Conservation (phyloP, 2,329 filamentous ascomycete genomes). For the Aureobasidium sp. region DNA sequence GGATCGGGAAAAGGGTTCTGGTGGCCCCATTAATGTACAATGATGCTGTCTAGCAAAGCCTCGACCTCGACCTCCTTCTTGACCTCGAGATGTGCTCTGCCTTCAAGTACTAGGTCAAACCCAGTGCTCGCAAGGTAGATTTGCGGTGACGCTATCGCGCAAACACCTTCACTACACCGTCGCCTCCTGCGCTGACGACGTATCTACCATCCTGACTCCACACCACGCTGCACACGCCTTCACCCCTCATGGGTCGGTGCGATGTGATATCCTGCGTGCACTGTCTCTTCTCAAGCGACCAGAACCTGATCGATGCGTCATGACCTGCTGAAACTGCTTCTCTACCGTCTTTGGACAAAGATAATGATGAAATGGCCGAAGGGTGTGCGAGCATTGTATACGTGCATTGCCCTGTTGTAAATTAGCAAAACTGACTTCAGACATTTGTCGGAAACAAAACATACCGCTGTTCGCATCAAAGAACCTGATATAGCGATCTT, state of each 20-base stretch:
- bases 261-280: constrained; percentile 94
- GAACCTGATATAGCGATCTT: constrained; percentile 92
- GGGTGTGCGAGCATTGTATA: constrained; percentile 98
- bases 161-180: constrained; percentile 93
- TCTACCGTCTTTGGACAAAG: constrained; percentile 82
- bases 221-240: constrained; percentile 86
- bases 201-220: constrained; percentile 95
- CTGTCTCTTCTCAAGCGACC: constrained; percentile 89
- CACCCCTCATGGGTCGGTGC: constrained; percentile 88
- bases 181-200: constrained; percentile 89
- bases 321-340: constrained; percentile 95
- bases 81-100: background rate
- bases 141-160: constrained; percentile 21
- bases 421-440: background rate
- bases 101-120: background rate
- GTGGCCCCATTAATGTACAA: background rate
- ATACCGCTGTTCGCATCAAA: constrained; percentile 98
- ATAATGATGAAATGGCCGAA: constrained; percentile 82
- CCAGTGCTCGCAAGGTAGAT: background rate
- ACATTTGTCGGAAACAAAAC: constrained; percentile 28
- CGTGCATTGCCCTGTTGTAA: constrained; percentile 77
- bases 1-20: background rate
- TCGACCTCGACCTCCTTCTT: background rate
- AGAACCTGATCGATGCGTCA: constrained; percentile 91
- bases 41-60: background rate